phyloP scores from a whole-genome alignment of 495 filamentous ascomycete species.

The Penicillium dipodomyicola region DNA sequence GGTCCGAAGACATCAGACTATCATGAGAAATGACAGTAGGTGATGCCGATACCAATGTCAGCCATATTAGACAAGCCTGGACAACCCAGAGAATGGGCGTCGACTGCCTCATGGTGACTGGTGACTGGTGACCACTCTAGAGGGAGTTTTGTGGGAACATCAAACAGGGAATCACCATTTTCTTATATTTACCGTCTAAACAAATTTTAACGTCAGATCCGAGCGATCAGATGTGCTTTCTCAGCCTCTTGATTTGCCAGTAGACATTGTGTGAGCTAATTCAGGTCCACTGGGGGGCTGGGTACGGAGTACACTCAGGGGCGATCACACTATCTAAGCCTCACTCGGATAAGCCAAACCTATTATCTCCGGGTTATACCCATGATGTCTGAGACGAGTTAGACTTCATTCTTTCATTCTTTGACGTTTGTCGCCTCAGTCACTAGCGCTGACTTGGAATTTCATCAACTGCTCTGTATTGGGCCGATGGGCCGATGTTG shows the following conservation, averaged over 20 bases:
- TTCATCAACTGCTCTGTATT: not conserved
- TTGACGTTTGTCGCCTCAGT: not conserved
- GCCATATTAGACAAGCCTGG: constrained; percentile 16
- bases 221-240: constrained; percentile 1
- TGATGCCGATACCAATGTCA: constrained; percentile 10
- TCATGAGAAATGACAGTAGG: not conserved
- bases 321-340: constrained; percentile 7
- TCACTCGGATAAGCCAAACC: not conserved
- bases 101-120: constrained; percentile 16
- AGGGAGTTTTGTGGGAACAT: not conserved
- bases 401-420: not conserved
- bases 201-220: constrained; percentile 3
- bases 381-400: not conserved
- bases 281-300: not conserved
- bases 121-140: not conserved
- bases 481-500: not conserved
- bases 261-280: not conserved
- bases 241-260: not conserved
- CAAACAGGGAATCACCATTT: not conserved
- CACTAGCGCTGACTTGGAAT: not conserved
- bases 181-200: not conserved
- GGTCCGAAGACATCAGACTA: not conserved
- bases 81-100: constrained; percentile 18
- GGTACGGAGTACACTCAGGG: constrained; percentile 3
- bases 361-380: not conserved